phyloP scores from a whole-genome alignment of 441 rosid species.

The Populus tomentosa region DNA sequence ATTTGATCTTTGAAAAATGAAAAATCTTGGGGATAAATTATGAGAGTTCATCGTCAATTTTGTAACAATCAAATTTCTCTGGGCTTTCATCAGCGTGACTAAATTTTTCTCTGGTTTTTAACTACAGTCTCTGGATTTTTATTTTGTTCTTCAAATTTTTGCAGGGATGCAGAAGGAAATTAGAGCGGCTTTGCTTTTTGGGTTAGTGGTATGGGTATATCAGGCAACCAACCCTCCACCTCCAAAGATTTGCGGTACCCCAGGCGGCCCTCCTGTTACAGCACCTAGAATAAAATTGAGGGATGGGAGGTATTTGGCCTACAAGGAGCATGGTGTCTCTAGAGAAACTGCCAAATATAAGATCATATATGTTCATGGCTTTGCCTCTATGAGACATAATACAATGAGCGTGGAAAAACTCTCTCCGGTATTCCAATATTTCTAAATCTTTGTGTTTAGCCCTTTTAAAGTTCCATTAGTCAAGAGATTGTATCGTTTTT shows the following conservation, averaged over 20 bases:
- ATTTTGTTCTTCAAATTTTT: not conserved
- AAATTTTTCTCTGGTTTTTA: not conserved
- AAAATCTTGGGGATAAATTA: not conserved
- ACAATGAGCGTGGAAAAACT: conserved; percentile 23
- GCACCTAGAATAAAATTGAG: conserved; percentile 56
- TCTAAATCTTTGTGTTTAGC: not conserved
- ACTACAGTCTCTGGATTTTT: not conserved
- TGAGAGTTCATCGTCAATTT: not conserved
- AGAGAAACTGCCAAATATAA: conserved; percentile 45
- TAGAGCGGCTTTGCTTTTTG: conserved; percentile 29
- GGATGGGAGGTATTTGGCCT: conserved; percentile 74
- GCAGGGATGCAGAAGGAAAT: conserved; percentile 28
- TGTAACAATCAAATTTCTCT: not conserved
- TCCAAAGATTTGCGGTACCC: conserved; percentile 41
- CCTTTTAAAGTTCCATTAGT: not conserved
- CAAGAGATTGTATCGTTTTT: not conserved
- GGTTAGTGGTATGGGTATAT: conserved; percentile 50
- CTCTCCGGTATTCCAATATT: conserved; percentile 33
- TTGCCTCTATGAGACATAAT: conserved; percentile 38
- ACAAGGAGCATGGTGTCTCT: conserved; percentile 49
- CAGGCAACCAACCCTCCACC: conserved; percentile 49
- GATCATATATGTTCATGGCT: conserved; percentile 51
- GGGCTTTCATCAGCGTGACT: not conserved
- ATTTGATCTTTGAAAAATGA: not conserved
- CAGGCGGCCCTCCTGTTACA: conserved; percentile 43